Percentiles rank a stretch among this genome's conserved stretches.
phyloP scores from a whole-genome alignment of 306 rosid genomes.

The Quercus engelmannii region DNA sequence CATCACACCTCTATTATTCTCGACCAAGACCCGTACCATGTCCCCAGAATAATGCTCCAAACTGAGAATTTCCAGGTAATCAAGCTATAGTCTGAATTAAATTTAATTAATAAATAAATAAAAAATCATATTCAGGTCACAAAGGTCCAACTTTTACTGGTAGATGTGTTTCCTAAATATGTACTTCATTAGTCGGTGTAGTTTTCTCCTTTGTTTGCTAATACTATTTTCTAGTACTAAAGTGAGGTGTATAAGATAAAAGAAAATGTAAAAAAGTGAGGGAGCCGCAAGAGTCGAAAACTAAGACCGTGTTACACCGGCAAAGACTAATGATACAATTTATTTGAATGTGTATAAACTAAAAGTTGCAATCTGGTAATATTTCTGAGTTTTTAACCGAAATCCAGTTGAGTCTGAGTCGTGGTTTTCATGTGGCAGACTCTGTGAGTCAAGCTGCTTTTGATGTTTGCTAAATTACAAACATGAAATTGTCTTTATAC shows the following conservation, averaged over 20 bases:
- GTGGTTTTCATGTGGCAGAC: constrained; percentile 28
- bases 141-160: no score
- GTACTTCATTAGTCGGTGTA: no score
- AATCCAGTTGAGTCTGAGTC: constrained; percentile 31
- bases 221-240: background rate
- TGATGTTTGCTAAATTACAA: constrained; percentile 27
- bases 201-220: background rate
- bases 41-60: constrained; percentile 70
- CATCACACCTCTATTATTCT: constrained; percentile 74
- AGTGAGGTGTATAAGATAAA: background rate
- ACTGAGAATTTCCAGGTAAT: constrained; percentile 74
- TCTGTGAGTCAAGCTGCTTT: constrained; percentile 12
- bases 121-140: no score
- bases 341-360: background rate
- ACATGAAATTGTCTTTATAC: constrained; percentile 42
- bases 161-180: no score
- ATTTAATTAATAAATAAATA: no score
- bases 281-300: no score
- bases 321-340: no score
- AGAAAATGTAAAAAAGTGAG: background rate
- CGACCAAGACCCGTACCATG: constrained; percentile 69
- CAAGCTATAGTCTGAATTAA: background rate
- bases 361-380: background rate
- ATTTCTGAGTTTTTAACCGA: background rate
- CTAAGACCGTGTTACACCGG: no score